Evolutionary conservation across 345 rosid genomes (phyloP).

Genomic region (Eucalyptus fibrosa): DNA sequence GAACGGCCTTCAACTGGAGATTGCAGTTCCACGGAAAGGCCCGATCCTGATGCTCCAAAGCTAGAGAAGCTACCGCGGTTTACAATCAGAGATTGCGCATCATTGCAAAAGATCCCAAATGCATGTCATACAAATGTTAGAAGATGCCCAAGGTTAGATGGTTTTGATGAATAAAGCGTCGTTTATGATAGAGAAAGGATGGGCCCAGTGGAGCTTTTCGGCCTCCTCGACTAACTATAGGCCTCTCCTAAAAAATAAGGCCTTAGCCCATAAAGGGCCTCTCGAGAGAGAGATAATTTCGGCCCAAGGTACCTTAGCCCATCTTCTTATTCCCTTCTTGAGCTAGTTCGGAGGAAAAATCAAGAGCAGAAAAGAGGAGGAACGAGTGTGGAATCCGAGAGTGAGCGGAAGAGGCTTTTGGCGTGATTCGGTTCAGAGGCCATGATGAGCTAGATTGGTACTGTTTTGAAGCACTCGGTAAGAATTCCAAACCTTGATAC

Average conservation of each 20-base stretch:
- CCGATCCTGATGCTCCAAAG: rapidly evolving
- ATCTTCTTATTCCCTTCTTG: background rate
- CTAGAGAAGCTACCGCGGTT: background rate
- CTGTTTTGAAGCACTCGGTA: too few relatives aligned
- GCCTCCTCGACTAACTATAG: too few relatives aligned
- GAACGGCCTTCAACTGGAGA: background rate
- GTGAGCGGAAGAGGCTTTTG: background rate
- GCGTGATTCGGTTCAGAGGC: too few relatives aligned
- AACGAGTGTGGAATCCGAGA: too few relatives aligned
- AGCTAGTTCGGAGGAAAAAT: background rate
- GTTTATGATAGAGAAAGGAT: too few relatives aligned
- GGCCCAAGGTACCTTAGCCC: background rate
- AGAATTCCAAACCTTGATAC: background rate
- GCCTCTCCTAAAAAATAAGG: background rate
- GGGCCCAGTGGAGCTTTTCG: too few relatives aligned
- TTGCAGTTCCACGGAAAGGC: background rate
- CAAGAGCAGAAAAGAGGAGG: background rate
- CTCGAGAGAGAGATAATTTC: background rate
- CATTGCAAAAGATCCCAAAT: background rate
- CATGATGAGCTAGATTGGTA: too few relatives aligned
- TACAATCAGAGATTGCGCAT: background rate
- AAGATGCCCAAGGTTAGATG: rapidly evolving
- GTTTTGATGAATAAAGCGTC: background rate
- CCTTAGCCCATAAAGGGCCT: background rate
- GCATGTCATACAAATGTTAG: rapidly evolving